Evolutionary conservation across 306 rosid species (phyloP), one percentile per base, ranked within the genome.

Genomic region (Sphenostylis stenocarpa): DNA sequence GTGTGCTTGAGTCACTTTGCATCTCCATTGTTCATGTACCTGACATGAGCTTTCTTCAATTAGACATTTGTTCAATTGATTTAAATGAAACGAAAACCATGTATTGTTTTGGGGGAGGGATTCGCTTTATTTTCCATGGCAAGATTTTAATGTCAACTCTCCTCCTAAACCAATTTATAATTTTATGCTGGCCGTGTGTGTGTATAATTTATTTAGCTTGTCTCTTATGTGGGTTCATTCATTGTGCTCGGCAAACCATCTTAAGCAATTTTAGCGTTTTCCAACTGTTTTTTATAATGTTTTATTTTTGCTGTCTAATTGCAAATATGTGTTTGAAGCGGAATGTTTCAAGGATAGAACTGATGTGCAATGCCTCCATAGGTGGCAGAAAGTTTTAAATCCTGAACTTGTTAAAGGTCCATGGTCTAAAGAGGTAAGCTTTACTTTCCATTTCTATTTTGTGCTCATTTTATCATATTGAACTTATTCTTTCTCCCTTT

Each of bases 311-410:
- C 73, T 69, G 38, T 67, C 75, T 86, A 84, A 62, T 78, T 79
- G 77, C 53, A 48, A 61, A 34, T 75, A 43, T 62, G 61, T 80
- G 64, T 81, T 56, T 82, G 86, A 78, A 96, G 99, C 99, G 43
- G 97, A 86, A 85, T 89, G 91, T 89, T 91, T 96, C 86, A 91
- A 91, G 89, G 99, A 92, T 60, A 90, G 99, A 71, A 90, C 98
- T 39, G 99, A 96, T 84, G 99, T 96, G 52, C 99, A 96, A 76
- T 96, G 99, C 90, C 88, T 96, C 55, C 99, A 96, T 88, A 86
- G 99, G 84, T 96, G 99, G 99, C 99, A 96, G 85, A 96, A 96
- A 83, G 99, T 96, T 79, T 88, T 96, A 83, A 92, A 96, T 85
- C 99, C 99, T 8, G 98, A 92, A 48, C 97, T 96, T 79, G 86